Base-by-base conservation (phyloP, 2,329 filamentous ascomycete genomes). In the Hypoxylon sp. region DNA sequence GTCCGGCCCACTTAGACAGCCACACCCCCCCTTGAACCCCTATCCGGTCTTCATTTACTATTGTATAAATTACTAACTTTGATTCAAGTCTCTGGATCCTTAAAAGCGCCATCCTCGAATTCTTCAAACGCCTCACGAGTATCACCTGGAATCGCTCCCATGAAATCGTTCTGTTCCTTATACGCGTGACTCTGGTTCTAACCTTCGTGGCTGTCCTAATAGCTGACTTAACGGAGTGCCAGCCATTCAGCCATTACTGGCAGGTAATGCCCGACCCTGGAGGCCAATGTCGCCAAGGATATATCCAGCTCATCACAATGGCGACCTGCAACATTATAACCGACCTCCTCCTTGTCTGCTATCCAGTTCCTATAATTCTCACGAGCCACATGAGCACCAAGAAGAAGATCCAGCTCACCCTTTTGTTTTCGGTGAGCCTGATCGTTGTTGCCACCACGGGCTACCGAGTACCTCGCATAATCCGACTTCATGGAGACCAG, bases 71-170 rank as follows among this genome's bases (percentile, higher is more conserved):
- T 69, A 80, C 74, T 24, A 48, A 33, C 26, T 53, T 36, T 36
- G 38, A 24, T 32, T 70, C n/a, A 73, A 96, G 93, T 72, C 89
- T 98, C 63, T 99, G 96, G 96, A 90, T 91, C 71, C 88, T 96
- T 68, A 99, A 98, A 78, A 87, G 91, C 73, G 93, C 94, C 33
- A 91, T 98, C 61, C 91, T 94, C 64, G 94, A 97, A 77, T 98
- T 97, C 74, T 89, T 98, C 71, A 91, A 91, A 76, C 91, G 95
- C 59, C 85, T 98, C 54, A 96, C 93, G 2, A 89, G 89, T 57
- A 88, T 90, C 46, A 92, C 92, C 60, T 97, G 94, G 92, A 89
- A 91, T 66, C 85, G 86, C 54, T 89, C 90, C 22, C 93, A 96
- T 76, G 89, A 93, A 67, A 79, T 87, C 48, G 87, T 89, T 11